Evolutionary conservation across 2,329 filamentous ascomycete species (phyloP), one percentile per base, ranked within the genome.

Genomic region (Exophiala phaeomuriformis): DNA sequence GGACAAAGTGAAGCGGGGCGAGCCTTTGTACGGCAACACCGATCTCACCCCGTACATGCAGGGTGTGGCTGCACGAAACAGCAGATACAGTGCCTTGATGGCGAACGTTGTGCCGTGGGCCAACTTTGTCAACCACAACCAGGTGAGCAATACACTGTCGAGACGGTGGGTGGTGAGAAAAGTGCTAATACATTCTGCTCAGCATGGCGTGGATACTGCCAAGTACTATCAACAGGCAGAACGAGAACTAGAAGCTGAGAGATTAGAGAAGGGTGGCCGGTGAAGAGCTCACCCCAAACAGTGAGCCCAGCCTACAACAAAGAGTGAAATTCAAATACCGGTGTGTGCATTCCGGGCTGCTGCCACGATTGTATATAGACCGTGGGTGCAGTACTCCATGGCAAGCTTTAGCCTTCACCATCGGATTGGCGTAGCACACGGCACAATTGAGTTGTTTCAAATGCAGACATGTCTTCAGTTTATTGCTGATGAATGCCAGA

Each of bases 161-260:
- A n/a, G 31, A 29, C 46, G n/a, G 41, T 32, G 27, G 31, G 41
- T 42, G 47, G 19, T 19, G 19, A 19, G 19, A 19, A 19, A 19
- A 19, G 19, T 56, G 39, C 43, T 49, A 33, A 50, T 52, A 49
- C 42, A 55, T 66, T 52, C 64, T 54, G 49, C 36, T 36, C 56
- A 94, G 80, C 93, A 98, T 70, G 93, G 93, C 64, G 88, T 98
- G 55, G 93, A 98, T 70, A 98, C 93, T 32, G 90, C 91, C 61
- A 98, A 98, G 77, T 98, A 98, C 76, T 98, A 95, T 73, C 85
- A 85, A 69, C 89, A 95, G 71, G 93, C 93, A 5, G 93, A 98
- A 78, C 79, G 85, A 70, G 93, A 98, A 72, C 74, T 98, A 65
- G 93, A 95, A 74, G 84, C 83, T 37, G 90, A 95, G 77, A 57